Evolutionary conservation across 306 rosid genomes (phyloP).

Genomic region (Begonia loranthoides): DNA sequence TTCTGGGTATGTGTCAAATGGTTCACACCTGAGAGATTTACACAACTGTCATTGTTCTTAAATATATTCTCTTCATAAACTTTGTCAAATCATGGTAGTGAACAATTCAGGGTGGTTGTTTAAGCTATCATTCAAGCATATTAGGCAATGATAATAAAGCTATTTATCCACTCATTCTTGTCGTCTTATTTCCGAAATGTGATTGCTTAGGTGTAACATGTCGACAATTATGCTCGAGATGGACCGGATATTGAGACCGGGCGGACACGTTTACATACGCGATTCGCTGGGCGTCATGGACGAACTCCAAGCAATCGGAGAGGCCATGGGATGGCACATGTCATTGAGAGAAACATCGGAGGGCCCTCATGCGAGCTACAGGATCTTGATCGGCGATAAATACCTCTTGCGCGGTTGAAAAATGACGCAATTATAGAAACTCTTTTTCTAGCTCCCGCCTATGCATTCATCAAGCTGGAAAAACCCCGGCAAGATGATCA

Average conservation of each 20-base stretch:
- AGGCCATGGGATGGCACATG: conserved; percentile 41
- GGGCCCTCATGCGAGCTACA: conserved; percentile 81
- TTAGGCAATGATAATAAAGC: conserved; percentile 6
- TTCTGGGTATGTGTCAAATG: no score
- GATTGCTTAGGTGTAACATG: conserved; percentile 42
- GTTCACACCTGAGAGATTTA: no score
- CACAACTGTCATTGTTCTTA: no score
- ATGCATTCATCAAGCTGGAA: no score
- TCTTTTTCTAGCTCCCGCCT: no score
- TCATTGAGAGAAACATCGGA: conserved; percentile 49
- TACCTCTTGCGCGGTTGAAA: conserved; percentile 27
- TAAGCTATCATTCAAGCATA: background rate
- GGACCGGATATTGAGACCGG: conserved; percentile 79
- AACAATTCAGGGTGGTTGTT: background rate
- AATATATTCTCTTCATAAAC: background rate
- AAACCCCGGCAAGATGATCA: no score
- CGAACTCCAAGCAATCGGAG: conserved; percentile 50
- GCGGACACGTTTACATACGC: conserved; percentile 69
- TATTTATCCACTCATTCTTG: background rate
- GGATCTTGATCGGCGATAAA: conserved; percentile 60
- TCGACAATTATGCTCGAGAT: conserved; percentile 82
- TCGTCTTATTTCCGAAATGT: conserved; percentile 4
- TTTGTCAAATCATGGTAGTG: background rate
- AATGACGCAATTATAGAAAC: background rate
- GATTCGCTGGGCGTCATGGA: conserved; percentile 38